phyloP scores from a whole-genome alignment of 306 rosid species.

The Corylus heterophylla region DNA sequence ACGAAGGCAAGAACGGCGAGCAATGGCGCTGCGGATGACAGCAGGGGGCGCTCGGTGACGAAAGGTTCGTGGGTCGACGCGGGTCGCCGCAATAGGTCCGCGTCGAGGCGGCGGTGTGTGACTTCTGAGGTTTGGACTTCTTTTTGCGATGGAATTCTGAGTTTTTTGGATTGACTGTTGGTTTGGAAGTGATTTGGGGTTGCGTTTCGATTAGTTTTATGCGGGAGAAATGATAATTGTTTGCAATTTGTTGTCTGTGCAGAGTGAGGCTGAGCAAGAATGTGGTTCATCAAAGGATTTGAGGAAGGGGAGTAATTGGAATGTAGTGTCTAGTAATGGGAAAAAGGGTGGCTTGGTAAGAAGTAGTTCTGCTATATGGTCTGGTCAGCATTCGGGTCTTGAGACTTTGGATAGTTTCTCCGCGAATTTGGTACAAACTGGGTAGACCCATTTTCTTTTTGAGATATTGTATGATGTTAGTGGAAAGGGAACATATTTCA shows the following conservation, averaged over 20 bases:
- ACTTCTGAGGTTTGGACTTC: conserved; percentile 61
- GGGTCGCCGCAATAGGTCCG: conserved; percentile 60
- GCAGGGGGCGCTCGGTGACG: conserved; percentile 51
- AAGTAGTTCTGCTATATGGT: conserved; percentile 46
- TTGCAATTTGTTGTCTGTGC: conserved; percentile 24
- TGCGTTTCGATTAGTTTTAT: neutral
- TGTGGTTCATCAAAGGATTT: conserved; percentile 18
- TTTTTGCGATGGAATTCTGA: neutral
- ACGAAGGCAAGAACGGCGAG: conserved; percentile 12
- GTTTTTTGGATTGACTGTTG: neutral
- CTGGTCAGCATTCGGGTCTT: conserved; percentile 50
- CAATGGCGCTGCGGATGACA: conserved; percentile 13
- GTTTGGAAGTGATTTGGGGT: neutral
- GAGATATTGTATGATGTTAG: neutral
- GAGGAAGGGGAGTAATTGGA: conserved; percentile 31
- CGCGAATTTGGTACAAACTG: conserved; percentile 44
- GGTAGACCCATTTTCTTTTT: conserved; percentile 21
- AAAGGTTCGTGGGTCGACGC: conserved; percentile 47
- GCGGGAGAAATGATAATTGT: neutral
- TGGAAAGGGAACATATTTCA: conserved; percentile 3
- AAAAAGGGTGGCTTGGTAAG: conserved; percentile 42
- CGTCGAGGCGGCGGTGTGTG: conserved; percentile 41
- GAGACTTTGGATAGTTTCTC: conserved; percentile 40
- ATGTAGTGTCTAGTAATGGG: conserved; percentile 30
- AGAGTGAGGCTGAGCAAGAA: conserved; percentile 81